Base-by-base conservation (phyloP, 1,284 basidiomycete species). In the Sanghuangporus weigelae region DNA sequence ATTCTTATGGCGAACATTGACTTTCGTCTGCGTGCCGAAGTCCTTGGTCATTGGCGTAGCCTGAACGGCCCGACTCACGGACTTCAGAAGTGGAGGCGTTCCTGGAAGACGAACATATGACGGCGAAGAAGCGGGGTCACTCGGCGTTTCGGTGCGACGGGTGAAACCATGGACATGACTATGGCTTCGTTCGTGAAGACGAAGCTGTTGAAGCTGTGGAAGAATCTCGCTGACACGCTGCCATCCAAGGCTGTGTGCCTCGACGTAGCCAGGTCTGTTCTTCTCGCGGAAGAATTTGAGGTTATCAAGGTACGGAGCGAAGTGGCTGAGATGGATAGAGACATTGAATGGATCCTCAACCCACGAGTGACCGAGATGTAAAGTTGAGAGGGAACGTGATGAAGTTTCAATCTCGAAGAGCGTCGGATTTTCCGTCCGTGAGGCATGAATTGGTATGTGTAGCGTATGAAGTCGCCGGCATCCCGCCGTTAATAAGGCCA, bases 361-460 rank as follows among this genome's bases (percentile, higher is more conserved):
- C 81, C 84, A 86, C 40, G 89, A 90, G 73, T 91, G 85, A 12
- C 89, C 89, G 57, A 90, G 78, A 71, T 90, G 84, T 53, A 91
- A 74, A 49, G 86, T 84, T 39, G 83, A 76, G 26, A 92, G 79
- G 38, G 87, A 84, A 63, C 79, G 75, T 39, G 89, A 90, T 49
- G 85, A 86, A 12, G 78, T 75, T 51, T 76, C 71, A 50, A 75
- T 78, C 54, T 81, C 73, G 49, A 70, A 70, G 64, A 84, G 77
- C 46, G 81, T 75, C 23, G 80, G 78, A 60, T 77, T 78, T 21
- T 76, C 79, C 42, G 74, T 74, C 54, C 76, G 79, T 26, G 69
- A 67, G 6, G 85, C 89, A 67, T 89, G 81, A 55, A 90, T 74
- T 56, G 87, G 87, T 48, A 84, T 77, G 7, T 81, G 81, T 55